These are phyloP conservation scores for Prunus dulcis DNA, from an alignment of 306 rosid genomes.

Conservation along the genomic window DNA sequence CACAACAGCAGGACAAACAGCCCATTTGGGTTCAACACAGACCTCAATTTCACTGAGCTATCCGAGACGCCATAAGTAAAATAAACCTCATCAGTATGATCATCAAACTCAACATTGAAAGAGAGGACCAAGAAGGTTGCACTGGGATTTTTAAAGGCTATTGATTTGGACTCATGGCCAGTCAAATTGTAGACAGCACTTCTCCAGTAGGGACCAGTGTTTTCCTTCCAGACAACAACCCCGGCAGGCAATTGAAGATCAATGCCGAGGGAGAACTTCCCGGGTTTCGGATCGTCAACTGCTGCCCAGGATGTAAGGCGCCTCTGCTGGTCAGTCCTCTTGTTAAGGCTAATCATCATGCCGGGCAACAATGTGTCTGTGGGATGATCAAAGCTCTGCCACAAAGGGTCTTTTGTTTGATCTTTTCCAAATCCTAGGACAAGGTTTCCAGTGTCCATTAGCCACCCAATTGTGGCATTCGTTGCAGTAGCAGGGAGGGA, in stretches of 20 bases:
- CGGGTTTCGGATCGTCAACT: background rate
- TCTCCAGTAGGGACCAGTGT: background rate
- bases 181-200: no score
- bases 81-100: background rate
- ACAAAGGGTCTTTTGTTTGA: background rate
- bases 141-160: background rate
- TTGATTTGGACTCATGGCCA: background rate
- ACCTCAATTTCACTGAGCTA: background rate
- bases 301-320: background rate
- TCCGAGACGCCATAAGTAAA: background rate
- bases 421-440: background rate
- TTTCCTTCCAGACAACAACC: background rate
- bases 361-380: conserved; percentile 29
- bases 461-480: background rate
- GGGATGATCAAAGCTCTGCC: conserved; percentile 60
- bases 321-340: background rate
- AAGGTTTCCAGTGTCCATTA: conserved; percentile 20
- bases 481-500: background rate
- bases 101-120: background rate
- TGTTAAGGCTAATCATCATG: conserved; percentile 12
- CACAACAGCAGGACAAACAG: background rate
- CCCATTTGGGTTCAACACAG: background rate
- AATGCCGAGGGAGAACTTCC: background rate
- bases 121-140: background rate
- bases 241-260: background rate